A percentile compares a stretch with the other conserved stretches of the same genome.
These are phyloP conservation scores for Elymus sibiricus DNA, from an alignment of 176 grass and related monocot species.

Conservation along the genomic window DNA sequence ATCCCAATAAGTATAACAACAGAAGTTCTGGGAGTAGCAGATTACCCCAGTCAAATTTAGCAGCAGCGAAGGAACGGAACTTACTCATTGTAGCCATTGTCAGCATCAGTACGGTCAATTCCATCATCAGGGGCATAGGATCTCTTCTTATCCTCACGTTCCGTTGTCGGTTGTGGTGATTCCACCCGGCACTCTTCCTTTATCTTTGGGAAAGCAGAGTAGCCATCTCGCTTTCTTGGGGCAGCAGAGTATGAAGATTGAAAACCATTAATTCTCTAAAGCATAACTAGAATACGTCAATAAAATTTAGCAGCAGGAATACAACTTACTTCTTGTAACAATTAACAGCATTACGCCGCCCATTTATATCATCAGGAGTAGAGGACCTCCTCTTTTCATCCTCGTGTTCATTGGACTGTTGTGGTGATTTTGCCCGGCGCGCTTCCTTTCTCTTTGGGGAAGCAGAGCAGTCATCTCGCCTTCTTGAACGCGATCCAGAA, in stretches of 20 bases:
- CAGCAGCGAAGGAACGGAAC: not conserved
- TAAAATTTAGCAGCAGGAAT: not conserved
- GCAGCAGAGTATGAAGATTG: not conserved
- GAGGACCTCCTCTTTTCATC: not conserved
- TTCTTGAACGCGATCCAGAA: not conserved
- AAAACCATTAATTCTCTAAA: not conserved
- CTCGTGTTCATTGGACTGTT: not conserved
- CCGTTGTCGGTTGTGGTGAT: not conserved
- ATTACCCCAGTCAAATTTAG: not conserved
- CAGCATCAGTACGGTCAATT: not conserved
- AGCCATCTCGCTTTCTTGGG: conserved; percentile 3
- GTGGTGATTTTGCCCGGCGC: not conserved
- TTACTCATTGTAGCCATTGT: conserved; percentile 6
- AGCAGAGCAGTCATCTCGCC: conserved; percentile 6
- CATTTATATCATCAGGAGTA: conserved; percentile 3
- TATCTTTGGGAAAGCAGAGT: not conserved
- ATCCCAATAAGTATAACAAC: not conserved
- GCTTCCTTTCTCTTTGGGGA: conserved; percentile 7
- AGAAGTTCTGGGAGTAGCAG: not conserved
- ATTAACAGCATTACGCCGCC: not conserved
- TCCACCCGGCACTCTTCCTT: not conserved
- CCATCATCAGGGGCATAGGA: not conserved
- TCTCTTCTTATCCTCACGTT: not conserved
- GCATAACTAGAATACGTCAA: not conserved
- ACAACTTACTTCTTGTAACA: not conserved